Percentiles rank a stretch among this genome's conserved stretches.
phyloP scores from a whole-genome alignment of 495 filamentous ascomycete genomes.

The Aspergillus carlsbadensis region DNA sequence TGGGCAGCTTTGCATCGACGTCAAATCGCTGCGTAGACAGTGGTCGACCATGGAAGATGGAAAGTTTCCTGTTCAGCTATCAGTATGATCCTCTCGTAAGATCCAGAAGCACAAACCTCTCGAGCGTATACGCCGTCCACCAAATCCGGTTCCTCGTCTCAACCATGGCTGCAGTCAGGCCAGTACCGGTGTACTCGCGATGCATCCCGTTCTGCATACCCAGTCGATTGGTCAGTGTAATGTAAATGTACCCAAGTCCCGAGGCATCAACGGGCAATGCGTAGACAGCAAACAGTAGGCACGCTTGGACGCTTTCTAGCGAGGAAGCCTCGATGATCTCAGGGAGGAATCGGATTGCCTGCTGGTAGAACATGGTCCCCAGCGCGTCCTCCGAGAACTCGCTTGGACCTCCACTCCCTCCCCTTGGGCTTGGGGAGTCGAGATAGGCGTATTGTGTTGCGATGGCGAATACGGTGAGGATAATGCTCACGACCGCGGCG shows the following conservation, averaged over 20 bases:
- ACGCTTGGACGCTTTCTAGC: conserved; percentile 42
- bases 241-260: conserved; percentile 39
- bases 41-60: conserved; percentile 39
- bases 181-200: conserved; percentile 27
- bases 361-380: conserved; percentile 38
- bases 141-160: conserved; percentile 40
- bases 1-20: conserved; percentile 32
- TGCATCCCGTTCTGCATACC: conserved; percentile 47
- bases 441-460: conserved; percentile 46
- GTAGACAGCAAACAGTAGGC: conserved; percentile 36
- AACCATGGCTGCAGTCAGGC: conserved; percentile 24
- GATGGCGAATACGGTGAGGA: conserved; percentile 40
- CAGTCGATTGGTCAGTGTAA: conserved; percentile 34
- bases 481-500: conserved; percentile 32
- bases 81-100: neutral
- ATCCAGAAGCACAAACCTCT: conserved; percentile 24
- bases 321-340: conserved; percentile 42
- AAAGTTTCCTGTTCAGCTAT: conserved; percentile 16
- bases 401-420: neutral
- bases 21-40: conserved; percentile 30
- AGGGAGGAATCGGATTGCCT: conserved; percentile 35
- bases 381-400: conserved; percentile 39
- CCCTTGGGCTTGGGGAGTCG: conserved; percentile 18
- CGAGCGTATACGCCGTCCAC: conserved; percentile 40
- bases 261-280: conserved; percentile 37